Conservation (phyloP, 2,329 filamentous ascomycete species). For the Phyllosticta citrichinensis region DNA sequence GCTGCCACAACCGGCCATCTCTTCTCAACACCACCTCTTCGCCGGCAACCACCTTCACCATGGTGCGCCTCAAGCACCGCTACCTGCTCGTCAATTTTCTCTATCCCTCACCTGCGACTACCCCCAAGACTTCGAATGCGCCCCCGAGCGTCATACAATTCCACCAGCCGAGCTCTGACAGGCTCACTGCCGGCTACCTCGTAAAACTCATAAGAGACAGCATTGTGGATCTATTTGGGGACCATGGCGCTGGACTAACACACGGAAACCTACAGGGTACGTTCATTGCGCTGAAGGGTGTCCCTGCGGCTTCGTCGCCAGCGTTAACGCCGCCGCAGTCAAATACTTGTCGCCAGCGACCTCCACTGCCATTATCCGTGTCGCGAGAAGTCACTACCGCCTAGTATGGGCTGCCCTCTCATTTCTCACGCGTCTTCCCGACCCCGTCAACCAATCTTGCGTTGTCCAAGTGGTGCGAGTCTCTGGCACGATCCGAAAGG, state of each 20-base stretch:
- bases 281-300: conserved; percentile 10
- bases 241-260: conserved; percentile 73
- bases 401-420: conserved; percentile 86
- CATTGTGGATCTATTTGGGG: conserved; percentile 45
- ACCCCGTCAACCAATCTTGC: conserved; percentile 51
- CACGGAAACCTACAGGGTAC: conserved; percentile 59
- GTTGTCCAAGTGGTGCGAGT: conserved; percentile 78
- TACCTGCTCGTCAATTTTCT: conserved; percentile 93
- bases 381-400: conserved; percentile 71
- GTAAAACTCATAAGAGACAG: conserved; percentile 49
- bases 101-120: conserved; percentile 54
- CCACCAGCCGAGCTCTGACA: conserved; percentile 67
- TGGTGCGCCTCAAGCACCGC: conserved; percentile 95
- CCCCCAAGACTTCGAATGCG: conserved; percentile 21
- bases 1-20: not conserved
- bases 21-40: not conserved
- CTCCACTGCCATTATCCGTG: conserved; percentile 83
- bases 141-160: conserved; percentile 58
- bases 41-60: conserved; percentile 27
- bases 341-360: conserved; percentile 92
- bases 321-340: conserved; percentile 42
- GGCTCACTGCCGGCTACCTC: conserved; percentile 56
- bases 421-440: conserved; percentile 61
- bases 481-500: conserved; percentile 86
- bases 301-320: not conserved